These are phyloP conservation scores for Dendrostoma leiphaemia DNA, from an alignment of 2,329 filamentous ascomycete species.

Conservation along the genomic window DNA sequence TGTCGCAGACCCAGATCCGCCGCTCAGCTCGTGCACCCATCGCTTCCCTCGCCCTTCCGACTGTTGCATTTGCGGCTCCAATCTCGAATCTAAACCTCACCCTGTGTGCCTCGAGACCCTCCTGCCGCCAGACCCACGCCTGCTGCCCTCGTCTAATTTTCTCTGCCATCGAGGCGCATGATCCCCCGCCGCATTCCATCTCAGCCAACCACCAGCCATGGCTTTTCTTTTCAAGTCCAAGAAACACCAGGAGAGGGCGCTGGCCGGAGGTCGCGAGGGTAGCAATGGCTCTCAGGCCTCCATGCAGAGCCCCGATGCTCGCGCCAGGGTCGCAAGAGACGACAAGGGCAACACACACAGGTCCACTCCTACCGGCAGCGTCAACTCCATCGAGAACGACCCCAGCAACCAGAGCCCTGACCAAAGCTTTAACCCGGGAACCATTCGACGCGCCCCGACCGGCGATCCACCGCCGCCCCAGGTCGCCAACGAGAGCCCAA, in stretches of 20 bases:
- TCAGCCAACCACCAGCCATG: slow-evolving; percentile 55
- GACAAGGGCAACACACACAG: slow-evolving; percentile 57
- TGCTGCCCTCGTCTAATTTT: background rate
- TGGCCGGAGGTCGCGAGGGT: slow-evolving; percentile 52
- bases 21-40: background rate
- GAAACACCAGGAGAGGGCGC: slow-evolving; percentile 65
- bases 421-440: slow-evolving; percentile 51
- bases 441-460: slow-evolving; percentile 29
- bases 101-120: too few relatives aligned
- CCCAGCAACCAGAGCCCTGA: slow-evolving; percentile 61
- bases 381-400: slow-evolving; percentile 68
- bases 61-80: too few relatives aligned
- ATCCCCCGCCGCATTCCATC: slow-evolving; percentile 36
- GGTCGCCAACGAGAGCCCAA: slow-evolving; percentile 34
- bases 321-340: slow-evolving; percentile 48
- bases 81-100: too few relatives aligned
- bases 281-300: slow-evolving; percentile 45
- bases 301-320: slow-evolving; percentile 47
- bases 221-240: slow-evolving; percentile 83
- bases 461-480: slow-evolving; percentile 48
- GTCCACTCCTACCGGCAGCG: slow-evolving; percentile 73
- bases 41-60: too few relatives aligned
- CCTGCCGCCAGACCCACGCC: too few relatives aligned
- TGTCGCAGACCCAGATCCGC: slow-evolving; percentile 7
- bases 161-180: slow-evolving; percentile 13